Conservation (phyloP, 306 rosid species). For the Malus sylvestris region DNA sequence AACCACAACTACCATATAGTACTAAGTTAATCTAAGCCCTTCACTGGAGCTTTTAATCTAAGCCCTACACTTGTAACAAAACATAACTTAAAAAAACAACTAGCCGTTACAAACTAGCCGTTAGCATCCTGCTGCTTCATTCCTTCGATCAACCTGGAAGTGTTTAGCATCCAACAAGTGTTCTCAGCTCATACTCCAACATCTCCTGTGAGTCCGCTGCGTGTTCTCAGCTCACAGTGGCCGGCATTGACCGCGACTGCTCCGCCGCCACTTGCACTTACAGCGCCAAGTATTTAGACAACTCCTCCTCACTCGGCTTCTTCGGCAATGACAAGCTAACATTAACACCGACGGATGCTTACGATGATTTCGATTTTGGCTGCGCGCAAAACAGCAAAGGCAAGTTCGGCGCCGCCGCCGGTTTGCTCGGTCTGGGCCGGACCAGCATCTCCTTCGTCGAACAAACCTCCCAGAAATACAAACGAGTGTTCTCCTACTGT, state of each 20-base stretch:
- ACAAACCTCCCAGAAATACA: conserved; percentile 49
- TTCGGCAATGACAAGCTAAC: conserved; percentile 43
- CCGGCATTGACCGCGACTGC: conserved; percentile 10
- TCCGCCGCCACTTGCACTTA: conserved; percentile 31
- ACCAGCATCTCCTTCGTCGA: conserved; percentile 51
- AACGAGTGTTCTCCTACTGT: conserved; percentile 58
- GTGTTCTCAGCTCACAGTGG: background rate
- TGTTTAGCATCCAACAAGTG: too few relatives aligned
- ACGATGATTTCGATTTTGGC: conserved; percentile 41
- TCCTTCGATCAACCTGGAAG: too few relatives aligned
- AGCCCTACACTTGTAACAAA: too few relatives aligned
- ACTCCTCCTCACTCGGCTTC: conserved; percentile 45
- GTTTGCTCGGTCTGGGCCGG: conserved; percentile 77
- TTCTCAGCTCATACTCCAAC: background rate
- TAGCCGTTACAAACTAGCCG: too few relatives aligned
- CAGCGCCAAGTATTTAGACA: conserved; percentile 39
- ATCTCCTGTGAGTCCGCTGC: background rate
- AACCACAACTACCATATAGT: too few relatives aligned
- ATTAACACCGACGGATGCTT: conserved; percentile 9
- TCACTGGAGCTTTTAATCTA: too few relatives aligned
- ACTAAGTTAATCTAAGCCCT: too few relatives aligned
- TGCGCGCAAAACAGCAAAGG: conserved; percentile 71
- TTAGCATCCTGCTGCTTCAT: too few relatives aligned
- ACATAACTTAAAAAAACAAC: too few relatives aligned
- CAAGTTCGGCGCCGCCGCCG: conserved; percentile 45